Base-by-base conservation (phyloP, 495 filamentous ascomycete genomes). In the Tuber aestivum region DNA sequence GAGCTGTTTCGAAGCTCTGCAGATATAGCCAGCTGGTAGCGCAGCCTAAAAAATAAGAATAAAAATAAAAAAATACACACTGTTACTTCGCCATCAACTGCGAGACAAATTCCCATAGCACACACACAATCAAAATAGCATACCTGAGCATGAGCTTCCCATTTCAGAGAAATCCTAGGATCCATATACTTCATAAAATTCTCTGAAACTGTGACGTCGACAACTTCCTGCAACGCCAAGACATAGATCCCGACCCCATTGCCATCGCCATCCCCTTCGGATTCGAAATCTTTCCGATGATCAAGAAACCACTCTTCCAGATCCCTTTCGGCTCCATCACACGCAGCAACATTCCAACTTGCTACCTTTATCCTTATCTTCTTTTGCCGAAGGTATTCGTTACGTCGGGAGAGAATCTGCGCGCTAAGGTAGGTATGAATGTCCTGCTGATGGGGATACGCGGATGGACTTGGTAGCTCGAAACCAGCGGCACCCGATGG, bases 281-380 rank as follows among this genome's bases (percentile, higher is more conserved):
- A 65, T 61, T 81, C 14, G 78, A 86, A 70, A 84, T 80, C 45
- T 83, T 16, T 74, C 79, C 76, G 87, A 86, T 79, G 88, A 87
- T 48, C 81, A 83, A 56, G 70, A 81, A 79, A 70, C 78, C 10
- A 87, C 75, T 85, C 76, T 85, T 37, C 84, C 18, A 86, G 76
- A 44, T 84, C 74, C 18, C 82, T 80, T 78, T 79, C 78, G 45
- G 77, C 45, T 75, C 80, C 69, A 76, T 74, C 68, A 71, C 78
- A 61, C 74, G 92, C 90, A 12, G 94, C 96, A 41, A 97, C 93
- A 84, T 99, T 99, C 96, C 96, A 99, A 2, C 91, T 91, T 8
- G 94, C 95, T 37, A 97, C 86, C 81, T 97, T 97, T 79, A 98
- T 88, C 74, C 89, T 89, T 73, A 97, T 88, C 41, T 88, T 87